Conservation (phyloP, 495 filamentous ascomycete genomes). For the Penicillium macrosclerotiorum region DNA sequence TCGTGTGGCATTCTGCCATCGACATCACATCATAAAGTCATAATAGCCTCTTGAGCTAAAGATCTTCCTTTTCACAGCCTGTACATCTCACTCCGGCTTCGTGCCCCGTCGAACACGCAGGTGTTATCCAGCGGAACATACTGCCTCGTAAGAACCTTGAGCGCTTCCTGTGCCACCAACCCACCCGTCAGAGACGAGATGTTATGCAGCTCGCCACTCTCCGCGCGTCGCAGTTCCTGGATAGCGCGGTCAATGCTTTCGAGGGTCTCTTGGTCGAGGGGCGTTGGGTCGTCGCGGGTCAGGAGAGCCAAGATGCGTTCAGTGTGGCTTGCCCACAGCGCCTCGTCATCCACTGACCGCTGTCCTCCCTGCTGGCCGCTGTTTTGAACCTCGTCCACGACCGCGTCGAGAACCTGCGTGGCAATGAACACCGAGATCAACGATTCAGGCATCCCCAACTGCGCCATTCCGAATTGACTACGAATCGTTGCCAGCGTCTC, state of each 20-base stretch:
- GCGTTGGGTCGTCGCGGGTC: conserved; percentile 48
- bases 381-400: conserved; percentile 42
- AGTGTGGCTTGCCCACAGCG: conserved; percentile 39
- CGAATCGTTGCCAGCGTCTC: conserved; percentile 33
- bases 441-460: conserved; percentile 48
- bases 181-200: conserved; percentile 88
- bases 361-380: conserved; percentile 2
- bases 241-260: conserved; percentile 52
- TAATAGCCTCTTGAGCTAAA: too few species aligned
- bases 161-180: conserved; percentile 90
- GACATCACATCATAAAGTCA: conserved; percentile 10
- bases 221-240: conserved; percentile 69
- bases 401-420: conserved; percentile 61
- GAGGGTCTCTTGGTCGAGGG: conserved; percentile 32
- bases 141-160: conserved; percentile 95
- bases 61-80: conserved; percentile 31
- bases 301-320: conserved; percentile 41
- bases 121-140: conserved; percentile 95
- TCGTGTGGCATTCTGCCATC: too few species aligned
- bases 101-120: conserved; percentile 87
- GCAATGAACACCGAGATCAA: conserved; percentile 79
- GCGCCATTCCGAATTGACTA: too few species aligned
- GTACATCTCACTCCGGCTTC: conserved; percentile 71
- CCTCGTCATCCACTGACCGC: conserved; percentile 34
- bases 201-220: conserved; percentile 89